Percentiles rank a stretch among this genome's conserved stretches.
Evolutionary conservation across 306 rosid genomes (phyloP).

Genomic region (Pyrus bretschneideri): DNA sequence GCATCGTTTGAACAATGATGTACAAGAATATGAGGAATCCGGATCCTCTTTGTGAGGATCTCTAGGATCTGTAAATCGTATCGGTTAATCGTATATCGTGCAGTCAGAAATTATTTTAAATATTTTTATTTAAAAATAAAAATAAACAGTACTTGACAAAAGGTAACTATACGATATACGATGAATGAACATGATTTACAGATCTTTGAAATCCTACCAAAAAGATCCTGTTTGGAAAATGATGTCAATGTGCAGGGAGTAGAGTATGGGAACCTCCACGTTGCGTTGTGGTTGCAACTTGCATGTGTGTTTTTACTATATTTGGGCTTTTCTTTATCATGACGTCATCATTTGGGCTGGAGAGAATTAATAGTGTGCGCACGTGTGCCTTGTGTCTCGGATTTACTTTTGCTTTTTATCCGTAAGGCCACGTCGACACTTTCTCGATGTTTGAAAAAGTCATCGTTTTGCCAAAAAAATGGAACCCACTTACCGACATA

Average conservation of each 20-base stretch:
- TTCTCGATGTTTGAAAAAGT: not conserved
- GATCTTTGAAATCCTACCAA: accelerated
- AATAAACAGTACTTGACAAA: no score
- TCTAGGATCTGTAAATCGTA: accelerated
- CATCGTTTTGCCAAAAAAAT: no score
- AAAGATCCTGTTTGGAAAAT: no score
- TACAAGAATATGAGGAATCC: not conserved
- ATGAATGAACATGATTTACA: accelerated
- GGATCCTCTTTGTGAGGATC: no score
- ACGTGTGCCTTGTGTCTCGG: not conserved
- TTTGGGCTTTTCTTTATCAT: not conserved
- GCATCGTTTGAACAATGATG: not conserved
- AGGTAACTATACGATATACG: accelerated
- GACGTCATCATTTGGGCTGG: not conserved
- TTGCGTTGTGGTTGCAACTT: not conserved
- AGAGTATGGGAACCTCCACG: not conserved
- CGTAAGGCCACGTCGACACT: not conserved
- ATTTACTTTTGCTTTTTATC: conserved; percentile 1
- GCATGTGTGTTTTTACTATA: not conserved
- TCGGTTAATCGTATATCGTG: no score
- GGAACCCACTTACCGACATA: no score
- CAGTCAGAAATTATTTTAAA: no score
- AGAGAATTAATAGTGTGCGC: not conserved
- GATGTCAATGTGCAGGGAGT: not conserved
- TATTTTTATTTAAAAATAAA: no score